phyloP scores from a whole-genome alignment of 1,284 basidiomycete species.

The Melampsora occidentalis region DNA sequence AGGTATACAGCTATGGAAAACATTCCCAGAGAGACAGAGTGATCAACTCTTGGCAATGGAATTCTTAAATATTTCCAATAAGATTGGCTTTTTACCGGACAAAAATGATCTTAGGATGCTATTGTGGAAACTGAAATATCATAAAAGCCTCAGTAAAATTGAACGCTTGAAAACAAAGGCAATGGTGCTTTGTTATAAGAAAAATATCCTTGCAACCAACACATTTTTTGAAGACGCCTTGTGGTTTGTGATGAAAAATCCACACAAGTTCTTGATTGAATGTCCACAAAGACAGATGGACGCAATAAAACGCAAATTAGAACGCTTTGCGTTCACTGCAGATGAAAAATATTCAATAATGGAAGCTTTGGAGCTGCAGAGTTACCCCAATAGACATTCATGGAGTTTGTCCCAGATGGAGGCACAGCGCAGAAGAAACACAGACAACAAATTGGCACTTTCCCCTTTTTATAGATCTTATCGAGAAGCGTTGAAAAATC shows the following conservation, averaged over 20 bases:
- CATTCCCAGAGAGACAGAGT: not conserved
- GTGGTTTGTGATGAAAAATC: not conserved
- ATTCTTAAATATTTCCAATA: not conserved
- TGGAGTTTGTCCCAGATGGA: too few species aligned
- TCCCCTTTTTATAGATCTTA: too few species aligned
- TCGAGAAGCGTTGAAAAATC: too few species aligned
- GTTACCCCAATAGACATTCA: too few species aligned
- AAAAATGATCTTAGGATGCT: not conserved
- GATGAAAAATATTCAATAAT: not conserved
- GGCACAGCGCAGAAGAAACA: too few species aligned
- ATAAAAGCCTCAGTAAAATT: not conserved
- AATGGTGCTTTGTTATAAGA: not conserved
- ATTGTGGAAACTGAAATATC: not conserved
- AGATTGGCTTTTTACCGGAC: not conserved
- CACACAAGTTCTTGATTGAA: not conserved
- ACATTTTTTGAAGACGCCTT: conserved; percentile 3
- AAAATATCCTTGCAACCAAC: not conserved
- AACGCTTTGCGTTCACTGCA: conserved; percentile 3
- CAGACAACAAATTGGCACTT: too few species aligned
- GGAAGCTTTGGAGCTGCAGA: too few species aligned
- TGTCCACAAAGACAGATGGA: not conserved
- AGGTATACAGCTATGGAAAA: not conserved
- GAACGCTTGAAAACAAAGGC: not conserved
- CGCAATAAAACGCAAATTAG: not conserved
- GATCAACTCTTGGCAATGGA: not conserved